Percentiles rank a stretch among this genome's conserved stretches.
phyloP scores from a whole-genome alignment of 148 eudicot genomes.

The Arbutus unedo region DNA sequence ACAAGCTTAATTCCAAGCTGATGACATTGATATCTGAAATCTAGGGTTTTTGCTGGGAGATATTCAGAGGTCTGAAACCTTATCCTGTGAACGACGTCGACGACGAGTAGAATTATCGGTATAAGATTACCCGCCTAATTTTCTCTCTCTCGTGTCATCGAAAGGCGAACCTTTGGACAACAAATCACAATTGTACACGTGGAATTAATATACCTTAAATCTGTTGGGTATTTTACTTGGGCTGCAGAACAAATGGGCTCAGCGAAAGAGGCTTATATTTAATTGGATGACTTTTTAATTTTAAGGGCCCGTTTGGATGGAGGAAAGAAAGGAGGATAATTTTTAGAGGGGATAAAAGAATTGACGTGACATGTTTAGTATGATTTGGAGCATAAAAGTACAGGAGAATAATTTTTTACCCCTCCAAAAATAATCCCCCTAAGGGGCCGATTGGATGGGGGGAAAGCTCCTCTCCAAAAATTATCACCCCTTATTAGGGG shows the following conservation, averaged over 20 bases:
- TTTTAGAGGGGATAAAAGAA: too few relatives aligned
- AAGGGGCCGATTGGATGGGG: too few relatives aligned
- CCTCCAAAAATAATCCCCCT: too few relatives aligned
- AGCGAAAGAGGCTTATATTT: background rate
- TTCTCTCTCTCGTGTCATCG: background rate
- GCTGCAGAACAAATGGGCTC: background rate
- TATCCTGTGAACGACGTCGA: background rate
- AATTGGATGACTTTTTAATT: too few relatives aligned
- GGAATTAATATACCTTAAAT: background rate
- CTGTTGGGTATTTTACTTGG: background rate
- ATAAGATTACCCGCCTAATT: conserved; percentile 6
- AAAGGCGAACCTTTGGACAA: background rate
- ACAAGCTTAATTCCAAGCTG: background rate
- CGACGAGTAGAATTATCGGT: background rate
- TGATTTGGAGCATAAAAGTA: too few relatives aligned
- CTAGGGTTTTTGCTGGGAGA: conserved; percentile 2
- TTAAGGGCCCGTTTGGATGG: too few relatives aligned
- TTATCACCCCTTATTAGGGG: too few relatives aligned
- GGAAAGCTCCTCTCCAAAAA: too few relatives aligned
- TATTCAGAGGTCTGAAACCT: background rate
- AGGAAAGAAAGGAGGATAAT: too few relatives aligned
- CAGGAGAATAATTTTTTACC: too few relatives aligned
- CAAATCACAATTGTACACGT: background rate
- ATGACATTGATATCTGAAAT: conserved; percentile 11
- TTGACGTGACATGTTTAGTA: too few relatives aligned